A percentile compares a stretch with the other conserved stretches of the same genome.
These are phyloP conservation scores for Petrea volubilis DNA, from an alignment of 257 asterid species.

Conservation along the genomic window DNA sequence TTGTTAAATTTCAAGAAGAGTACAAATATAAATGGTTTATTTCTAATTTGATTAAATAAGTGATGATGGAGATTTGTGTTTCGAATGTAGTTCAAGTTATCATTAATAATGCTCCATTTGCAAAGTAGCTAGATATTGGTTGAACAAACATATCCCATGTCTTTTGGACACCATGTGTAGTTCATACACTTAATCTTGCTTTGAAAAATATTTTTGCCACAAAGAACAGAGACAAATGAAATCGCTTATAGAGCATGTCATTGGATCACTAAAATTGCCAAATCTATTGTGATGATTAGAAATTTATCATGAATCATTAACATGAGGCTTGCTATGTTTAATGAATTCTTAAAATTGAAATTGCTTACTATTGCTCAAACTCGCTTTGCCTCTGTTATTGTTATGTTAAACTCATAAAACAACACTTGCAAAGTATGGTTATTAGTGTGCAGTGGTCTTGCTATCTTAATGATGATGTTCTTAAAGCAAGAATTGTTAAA, in stretches of 20 bases:
- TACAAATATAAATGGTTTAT: no score
- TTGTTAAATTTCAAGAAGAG: no score
- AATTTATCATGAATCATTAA: constrained; percentile 3
- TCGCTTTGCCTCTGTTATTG: no score
- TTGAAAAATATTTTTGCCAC: not conserved
- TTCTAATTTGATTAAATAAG: no score
- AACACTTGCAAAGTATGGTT: not conserved
- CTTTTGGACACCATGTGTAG: no score
- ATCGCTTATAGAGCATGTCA: no score
- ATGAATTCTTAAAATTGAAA: not conserved
- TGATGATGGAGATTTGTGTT: no score
- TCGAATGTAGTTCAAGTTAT: no score
- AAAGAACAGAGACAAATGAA: not conserved
- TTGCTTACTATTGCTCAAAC: not conserved
- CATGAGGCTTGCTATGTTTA: not conserved
- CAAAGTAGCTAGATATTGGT: no score
- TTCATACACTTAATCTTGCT: constrained; percentile 21
- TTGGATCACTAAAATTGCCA: not conserved
- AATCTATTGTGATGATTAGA: not conserved
- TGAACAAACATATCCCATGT: no score
- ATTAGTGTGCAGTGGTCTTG: not conserved
- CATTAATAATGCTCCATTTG: no score
- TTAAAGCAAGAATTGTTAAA: no score
- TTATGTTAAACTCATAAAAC: not conserved
- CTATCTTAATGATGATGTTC: constrained; percentile 9